Evolutionary conservation across 2,329 filamentous ascomycete genomes (phyloP).

Genomic region (Nemania sp.): DNA sequence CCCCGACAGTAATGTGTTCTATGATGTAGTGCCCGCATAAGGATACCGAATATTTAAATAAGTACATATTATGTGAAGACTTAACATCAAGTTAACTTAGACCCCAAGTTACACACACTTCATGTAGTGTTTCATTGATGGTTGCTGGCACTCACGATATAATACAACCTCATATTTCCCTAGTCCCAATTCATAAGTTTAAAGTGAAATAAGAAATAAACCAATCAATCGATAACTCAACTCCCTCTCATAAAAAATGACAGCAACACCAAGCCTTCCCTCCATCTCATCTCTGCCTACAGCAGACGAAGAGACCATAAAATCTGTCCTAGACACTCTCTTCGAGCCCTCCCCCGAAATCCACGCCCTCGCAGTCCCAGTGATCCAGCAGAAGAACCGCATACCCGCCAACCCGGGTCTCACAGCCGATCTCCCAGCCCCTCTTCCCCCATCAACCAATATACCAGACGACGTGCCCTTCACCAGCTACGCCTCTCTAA

Average conservation of each 20-base stretch:
- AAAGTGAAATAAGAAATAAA: background rate
- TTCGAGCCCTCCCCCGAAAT: slow-evolving; percentile 86
- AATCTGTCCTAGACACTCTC: slow-evolving; percentile 76
- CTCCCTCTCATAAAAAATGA: slow-evolving; percentile 11
- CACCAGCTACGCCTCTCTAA: slow-evolving; percentile 75
- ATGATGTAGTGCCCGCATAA: background rate
- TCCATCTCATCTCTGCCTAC: slow-evolving; percentile 66
- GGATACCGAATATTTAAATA: background rate
- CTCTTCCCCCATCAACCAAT: slow-evolving; percentile 66
- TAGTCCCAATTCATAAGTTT: background rate
- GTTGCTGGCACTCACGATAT: background rate
- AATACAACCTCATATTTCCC: background rate
- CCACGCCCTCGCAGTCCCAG: slow-evolving; percentile 76
- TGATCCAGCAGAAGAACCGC: slow-evolving; percentile 61
- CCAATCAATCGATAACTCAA: background rate
- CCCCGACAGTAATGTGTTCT: slow-evolving; percentile 15
- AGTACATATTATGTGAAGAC: background rate
- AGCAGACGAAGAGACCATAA: slow-evolving; percentile 67
- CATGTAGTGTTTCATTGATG: background rate
- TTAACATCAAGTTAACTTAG: background rate
- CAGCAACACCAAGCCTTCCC: slow-evolving; percentile 62
- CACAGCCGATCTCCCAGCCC: slow-evolving; percentile 84
- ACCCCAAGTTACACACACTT: background rate
- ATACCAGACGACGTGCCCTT: slow-evolving; percentile 66
- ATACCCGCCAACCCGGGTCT: slow-evolving; percentile 75